Evolutionary conservation across 306 rosid species (phyloP), one percentile per base, ranked within the genome.

Genomic region (Dryas drummondii): DNA sequence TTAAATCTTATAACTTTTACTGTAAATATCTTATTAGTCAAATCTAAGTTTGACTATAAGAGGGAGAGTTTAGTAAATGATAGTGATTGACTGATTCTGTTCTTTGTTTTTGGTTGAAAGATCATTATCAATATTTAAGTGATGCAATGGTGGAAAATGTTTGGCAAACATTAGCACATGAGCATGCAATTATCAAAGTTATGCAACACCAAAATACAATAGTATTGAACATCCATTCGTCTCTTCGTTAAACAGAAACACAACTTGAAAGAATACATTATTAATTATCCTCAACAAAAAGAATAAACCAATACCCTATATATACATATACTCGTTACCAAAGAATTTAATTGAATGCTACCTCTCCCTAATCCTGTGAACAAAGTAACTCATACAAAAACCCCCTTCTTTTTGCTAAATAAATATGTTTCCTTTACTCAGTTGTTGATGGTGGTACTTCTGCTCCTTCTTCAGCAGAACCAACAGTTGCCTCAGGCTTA

Each of bases 401-500:
- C 54, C n/a, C 76, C 13, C 61, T 22, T 15, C 16, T 61, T 61
- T 61, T 12, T 37, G 16, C n/a, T 7, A 61, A 7, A 40, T 14
- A 12, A 13, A 5, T 14, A 26, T 6, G 13, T 26, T 4, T 49
- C 61, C 51, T 51, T 45, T 77, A 87, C 66, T 86, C 84, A 64
- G 72, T 60, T 58, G 81, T 17, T 37, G 70, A 27, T n/a, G 75
- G 46, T 68, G 76, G 83, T 16, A 44, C 86, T 62, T 60, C 65
- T 51, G 70, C 81, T 58, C 60, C 87, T 60, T 84, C 92, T 22
- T 88, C 89, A 11, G 57, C 87, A 68, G 89, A 84, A 75, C 75
- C 70, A 5, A 78, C 81, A 72, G 80, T 85, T 56, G 75, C 79
- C 13, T 91, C 94, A 40, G 90, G 90, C 68, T 82, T 91, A 59